Evolutionary conservation across 2,329 filamentous ascomycete genomes (phyloP).

Genomic region (Alternaria arborescens): DNA sequence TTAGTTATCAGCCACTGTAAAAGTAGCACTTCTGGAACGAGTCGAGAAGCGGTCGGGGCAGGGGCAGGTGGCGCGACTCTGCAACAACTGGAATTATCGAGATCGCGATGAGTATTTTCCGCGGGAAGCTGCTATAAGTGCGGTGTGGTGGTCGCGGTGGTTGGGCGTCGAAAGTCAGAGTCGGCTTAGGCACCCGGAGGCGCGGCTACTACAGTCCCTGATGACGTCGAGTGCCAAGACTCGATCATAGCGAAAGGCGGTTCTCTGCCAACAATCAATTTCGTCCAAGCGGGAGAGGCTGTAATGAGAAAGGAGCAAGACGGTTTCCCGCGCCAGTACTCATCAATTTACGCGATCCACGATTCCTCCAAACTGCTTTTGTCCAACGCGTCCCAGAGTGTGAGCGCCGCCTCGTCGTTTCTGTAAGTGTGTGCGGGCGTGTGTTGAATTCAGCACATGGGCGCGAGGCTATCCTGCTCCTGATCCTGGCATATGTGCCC

Average conservation of each 20-base stretch:
- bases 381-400: constrained; percentile 1
- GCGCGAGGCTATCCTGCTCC: constrained; percentile 14
- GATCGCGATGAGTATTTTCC: background rate
- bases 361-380: constrained; percentile 9
- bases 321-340: constrained; percentile 9
- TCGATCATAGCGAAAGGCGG: constrained; percentile 1
- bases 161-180: constrained; percentile 1
- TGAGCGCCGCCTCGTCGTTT: constrained; percentile 2
- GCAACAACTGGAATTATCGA: background rate
- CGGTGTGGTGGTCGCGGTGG: background rate
- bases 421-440: constrained; percentile 10
- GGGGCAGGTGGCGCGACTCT: background rate
- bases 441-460: background rate
- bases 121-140: background rate
- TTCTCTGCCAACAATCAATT: constrained; percentile 19
- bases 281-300: constrained; percentile 13
- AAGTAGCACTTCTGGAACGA: background rate
- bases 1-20: background rate
- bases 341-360: constrained; percentile 5
- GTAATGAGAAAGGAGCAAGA: constrained; percentile 11
- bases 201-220: constrained; percentile 16
- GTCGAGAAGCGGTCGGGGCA: background rate
- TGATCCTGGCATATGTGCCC: constrained; percentile 12
- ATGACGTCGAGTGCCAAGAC: constrained; percentile 19
- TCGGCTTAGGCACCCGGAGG: constrained; percentile 6